Evolutionary conservation across 345 rosid genomes (phyloP), one percentile per base, ranked within the genome.

Genomic region (Zanthoxylum bungeanum): DNA sequence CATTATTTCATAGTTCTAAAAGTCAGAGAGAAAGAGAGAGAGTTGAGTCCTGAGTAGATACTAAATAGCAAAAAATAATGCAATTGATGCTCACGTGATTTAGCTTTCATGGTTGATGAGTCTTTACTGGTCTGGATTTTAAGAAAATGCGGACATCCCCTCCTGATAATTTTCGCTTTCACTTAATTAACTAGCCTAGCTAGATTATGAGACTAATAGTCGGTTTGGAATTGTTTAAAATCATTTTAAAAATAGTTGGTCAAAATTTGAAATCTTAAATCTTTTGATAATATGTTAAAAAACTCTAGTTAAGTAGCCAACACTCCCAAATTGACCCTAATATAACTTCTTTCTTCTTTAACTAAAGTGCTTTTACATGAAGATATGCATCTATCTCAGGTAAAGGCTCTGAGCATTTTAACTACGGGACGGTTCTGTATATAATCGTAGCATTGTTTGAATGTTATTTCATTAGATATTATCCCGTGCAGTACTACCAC

Each of bases 401-500:
- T 11, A 27, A 12, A 30, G 27, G 59, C 33, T 36, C 17, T 24
- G 71, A 42, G 37, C 46, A 51, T 50, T 22, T 31, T 10, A 24
- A 67, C 47, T 0, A 4, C 24, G 11, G 47, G 28, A 3, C 24
- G 19, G 0, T 3, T 19, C 47, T 14, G 3, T 24, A 56, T 4
- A 51, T 30, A 2, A 25, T 44, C n/a, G 4, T 21, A 34, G 12
- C 44, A 40, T 24, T n/a, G n/a, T n/a, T 67, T 59, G 8, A 25
- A 42, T 9, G 17, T 19, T 51, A 19, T 36, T 76, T 49, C 12
- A 30, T 55, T 68, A 10, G 27, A 31, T 46, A 65, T 46, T 9
- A 4, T 60, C 4, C 25, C 52, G 22, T 78, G 81, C 78, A 85
- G 91, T 81, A 77, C 80, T 87, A 87, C 77, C 62, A 72, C 61